Evolutionary conservation across 1,139 yeast genomes (phyloP).

Genomic region (Geotrichum bryndzae): DNA sequence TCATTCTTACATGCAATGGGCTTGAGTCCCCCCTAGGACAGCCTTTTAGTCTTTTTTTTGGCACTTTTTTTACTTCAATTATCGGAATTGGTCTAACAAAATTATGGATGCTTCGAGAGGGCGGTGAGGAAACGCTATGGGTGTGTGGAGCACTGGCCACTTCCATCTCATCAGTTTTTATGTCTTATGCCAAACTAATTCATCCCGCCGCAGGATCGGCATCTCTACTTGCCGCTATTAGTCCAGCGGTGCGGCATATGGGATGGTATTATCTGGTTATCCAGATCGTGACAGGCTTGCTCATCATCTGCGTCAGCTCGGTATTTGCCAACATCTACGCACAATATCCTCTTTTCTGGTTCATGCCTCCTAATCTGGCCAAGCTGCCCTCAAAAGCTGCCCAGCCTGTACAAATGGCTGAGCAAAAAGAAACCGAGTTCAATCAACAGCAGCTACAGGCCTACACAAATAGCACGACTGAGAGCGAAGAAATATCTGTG

Average conservation of each 20-base stretch:
- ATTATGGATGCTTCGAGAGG: conserved; percentile 44
- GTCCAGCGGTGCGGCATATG: conserved; percentile 43
- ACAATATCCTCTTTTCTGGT: conserved; percentile 58
- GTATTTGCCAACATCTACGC: conserved; percentile 53
- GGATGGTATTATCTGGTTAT: conserved; percentile 67
- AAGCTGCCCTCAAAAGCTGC: background rate
- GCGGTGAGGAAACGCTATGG: conserved; percentile 42
- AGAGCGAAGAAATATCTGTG: background rate
- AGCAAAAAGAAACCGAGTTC: background rate
- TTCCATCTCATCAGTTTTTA: conserved; percentile 48
- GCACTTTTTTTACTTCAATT: conserved; percentile 51
- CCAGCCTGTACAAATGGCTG: background rate
- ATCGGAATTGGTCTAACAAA: conserved; percentile 54
- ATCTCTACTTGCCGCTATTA: conserved; percentile 54
- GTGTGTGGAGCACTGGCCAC: conserved; percentile 58
- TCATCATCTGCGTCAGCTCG: conserved; percentile 49
- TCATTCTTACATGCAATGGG: conserved; percentile 56
- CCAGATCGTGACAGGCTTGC: conserved; percentile 47
- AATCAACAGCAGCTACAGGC: background rate
- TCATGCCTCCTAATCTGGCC: conserved; percentile 41
- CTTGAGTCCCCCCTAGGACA: conserved; percentile 57
- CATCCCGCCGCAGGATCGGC: conserved; percentile 78
- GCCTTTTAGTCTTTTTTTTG: conserved; percentile 54
- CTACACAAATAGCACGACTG: background rate
- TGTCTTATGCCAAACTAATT: conserved; percentile 53